Base-by-base conservation (phyloP, 192 early-diverging fungal species). In the Gamsiella multidivaricata region DNA sequence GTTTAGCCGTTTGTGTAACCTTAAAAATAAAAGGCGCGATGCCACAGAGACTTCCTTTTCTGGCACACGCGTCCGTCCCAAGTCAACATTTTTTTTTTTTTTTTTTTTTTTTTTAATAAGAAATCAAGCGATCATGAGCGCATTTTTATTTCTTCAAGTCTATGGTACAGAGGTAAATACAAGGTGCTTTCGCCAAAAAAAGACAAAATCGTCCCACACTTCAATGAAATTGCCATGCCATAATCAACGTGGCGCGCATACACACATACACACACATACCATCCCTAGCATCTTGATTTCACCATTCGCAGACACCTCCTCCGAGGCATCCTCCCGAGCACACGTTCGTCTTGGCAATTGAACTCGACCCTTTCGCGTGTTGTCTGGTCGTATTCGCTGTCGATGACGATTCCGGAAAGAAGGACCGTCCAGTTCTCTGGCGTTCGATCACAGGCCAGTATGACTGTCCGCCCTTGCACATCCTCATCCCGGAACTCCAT, bases 371-470 rank as follows among this genome's bases (percentile, higher is more conserved):
- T 33, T 52, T 46, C 18, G 47, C 26, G n/a, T n/a, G n/a, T n/a
- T n/a, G n/a, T n/a, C n/a, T n/a, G 28, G 69, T 29, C 5, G 25
- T 33, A 23, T n/a, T n/a, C 17, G 39, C n/a, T 23, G 45, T 25
- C 12, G 54, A 49, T 10, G 61, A 28, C 20, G 55, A 37, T 32
- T 11, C 18, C 25, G 54, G 20, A 5, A 32, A 39, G 3, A 54
- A 37, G 9, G 53, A 3, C 8, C 33, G 20, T 0, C 39, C 29
- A 22, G 61, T 59, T 26, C 28, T 23, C 7, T 61, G 34, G 0
- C 66, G 74, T 14, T 23, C 60, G 39, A 69, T 69, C 22, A 78
- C 65, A 6, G 74, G 74, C 74, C 74, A 78, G 9, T 78, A 78
- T 1, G 65, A 58, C 54, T 78, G 74, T 9, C 74, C 74, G 22